These are phyloP conservation scores for Carex pumila DNA, from an alignment of 176 grass and related monocot genomes.

Conservation along the genomic window DNA sequence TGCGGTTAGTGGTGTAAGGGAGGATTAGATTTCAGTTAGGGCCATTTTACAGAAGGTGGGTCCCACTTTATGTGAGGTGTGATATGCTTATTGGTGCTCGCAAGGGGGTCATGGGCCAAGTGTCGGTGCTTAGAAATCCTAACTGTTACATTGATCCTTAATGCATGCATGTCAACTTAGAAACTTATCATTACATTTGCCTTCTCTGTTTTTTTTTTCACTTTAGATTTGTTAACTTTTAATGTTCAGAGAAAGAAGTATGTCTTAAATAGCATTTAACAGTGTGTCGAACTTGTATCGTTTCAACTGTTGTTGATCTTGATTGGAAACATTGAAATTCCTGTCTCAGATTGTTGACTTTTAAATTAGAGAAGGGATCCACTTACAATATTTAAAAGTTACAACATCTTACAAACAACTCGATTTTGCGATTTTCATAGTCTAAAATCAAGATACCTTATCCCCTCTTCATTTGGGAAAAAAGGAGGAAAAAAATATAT, in stretches of 20 bases:
- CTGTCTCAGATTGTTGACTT: too few species aligned
- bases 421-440: too few species aligned
- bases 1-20: slow-evolving; percentile 64
- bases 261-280: not conserved
- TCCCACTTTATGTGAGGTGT: slow-evolving; percentile 58
- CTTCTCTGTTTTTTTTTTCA: not conserved
- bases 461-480: too few species aligned
- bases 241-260: not conserved
- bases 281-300: not conserved
- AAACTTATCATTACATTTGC: not conserved
- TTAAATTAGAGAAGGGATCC: too few species aligned
- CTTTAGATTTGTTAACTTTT: not conserved
- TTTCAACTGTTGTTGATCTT: not conserved
- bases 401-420: too few species aligned
- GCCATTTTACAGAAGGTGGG: slow-evolving; percentile 50
- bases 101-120: slow-evolving; percentile 7
- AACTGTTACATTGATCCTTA: slow-evolving; percentile 52
- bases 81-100: slow-evolving; percentile 55
- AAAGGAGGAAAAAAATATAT: too few species aligned
- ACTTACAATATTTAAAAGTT: too few species aligned
- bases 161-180: not conserved
- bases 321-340: not conserved
- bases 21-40: slow-evolving; percentile 52
- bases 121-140: slow-evolving; percentile 48
- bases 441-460: too few species aligned